Evolutionary conservation across 2,329 filamentous ascomycete species (phyloP), one percentile per base, ranked within the genome.

Genomic region (Colletotrichum theobromicola): DNA sequence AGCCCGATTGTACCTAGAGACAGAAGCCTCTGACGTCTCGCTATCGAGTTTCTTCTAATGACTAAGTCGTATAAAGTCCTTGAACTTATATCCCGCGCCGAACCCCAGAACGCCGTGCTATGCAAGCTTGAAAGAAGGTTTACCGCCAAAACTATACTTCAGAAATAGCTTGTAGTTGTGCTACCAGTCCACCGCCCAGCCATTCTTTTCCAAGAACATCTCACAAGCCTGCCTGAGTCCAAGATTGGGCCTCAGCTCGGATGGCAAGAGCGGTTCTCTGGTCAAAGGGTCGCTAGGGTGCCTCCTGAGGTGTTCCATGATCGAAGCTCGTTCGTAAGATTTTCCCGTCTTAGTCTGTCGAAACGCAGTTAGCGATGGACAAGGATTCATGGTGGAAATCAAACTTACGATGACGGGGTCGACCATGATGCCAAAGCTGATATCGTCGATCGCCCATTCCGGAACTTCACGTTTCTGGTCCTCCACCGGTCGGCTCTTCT

Each of bases 101-200:
- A 37, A 21, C 2, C 26, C 70, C 28, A 21, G 4, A 74, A 74
- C 72, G 72, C 72, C 72, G 53, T 66, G 72, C 72, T 72, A 75
- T 75, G 72, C 72, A 61, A 42, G 34, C 18, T 18, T n/a, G 7
- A 62, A 21, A 67, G 32, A 35, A 63, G 18, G 64, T n/a, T 15
- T 69, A 35, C 53, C 58, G 15, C 60, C 58, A 37, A 9, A 16
- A 26, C 13, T 28, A 65, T 5, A 32, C 7, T 16, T 4, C 26
- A 58, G 32, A 58, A 46, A 4, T 30, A 12, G 5, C 42, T 35
- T 30, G 32, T 24, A n/a, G 21, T 10, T 7, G 5, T n/a, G 73
- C 77, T 86, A 98, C 93, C 94, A 98, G 82, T 98, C 96, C 50
- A 94, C 95, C 1, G 95, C 95, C 94, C 97, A 98, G 12, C 95